Base-by-base conservation (phyloP, 1,284 basidiomycete species). In the Ustilago cynodontis region DNA sequence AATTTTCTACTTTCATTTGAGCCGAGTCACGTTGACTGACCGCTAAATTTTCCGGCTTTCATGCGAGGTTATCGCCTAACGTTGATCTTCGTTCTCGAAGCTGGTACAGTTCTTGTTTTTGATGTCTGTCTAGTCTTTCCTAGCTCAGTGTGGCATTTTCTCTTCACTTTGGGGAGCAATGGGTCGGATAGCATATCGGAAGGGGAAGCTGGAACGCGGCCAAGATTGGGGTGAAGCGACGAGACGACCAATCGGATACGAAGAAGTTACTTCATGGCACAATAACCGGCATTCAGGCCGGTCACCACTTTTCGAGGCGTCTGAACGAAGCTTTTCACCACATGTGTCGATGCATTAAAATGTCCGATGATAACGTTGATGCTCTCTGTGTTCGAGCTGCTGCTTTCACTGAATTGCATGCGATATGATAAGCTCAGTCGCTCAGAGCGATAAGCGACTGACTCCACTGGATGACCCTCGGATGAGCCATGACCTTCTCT, bases 401-500 rank as follows among this genome's bases (percentile, higher is more conserved):
- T 61, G 53, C 49, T 67, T 35, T 56, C 24, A 16, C 47, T 43
- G 43, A 56, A 18, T 18, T 26, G 47, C 11, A 7, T n/a, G 28
- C 20, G 28, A 26, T n/a, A 24, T 8, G 9, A 11, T 13, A 37
- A n/a, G 31, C 20, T 22, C 37, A 62, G 20, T 72, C 60, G 56
- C 60, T 45, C 28, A 76, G 43, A 26, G 73, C 68, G 22, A 76
- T 59, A 37, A 77, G 43, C 33, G 75, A 73, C 33, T 59, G 64
- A 61, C 74, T 82, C 82, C 82, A 83, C 55, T 72, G 45, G 31
- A 82, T 79, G n/a, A 83, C 82, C 41, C 78, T 71, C 9, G 78
- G 78, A 65, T 83, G 82, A 8, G 80, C 80, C 80, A 81, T 84
- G 29, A 82, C 80, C 64, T 81, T 82, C 33, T 61, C 61, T 7